phyloP scores from a whole-genome alignment of 192 early-diverging fungal genomes.

The Geranomyces michiganensis region DNA sequence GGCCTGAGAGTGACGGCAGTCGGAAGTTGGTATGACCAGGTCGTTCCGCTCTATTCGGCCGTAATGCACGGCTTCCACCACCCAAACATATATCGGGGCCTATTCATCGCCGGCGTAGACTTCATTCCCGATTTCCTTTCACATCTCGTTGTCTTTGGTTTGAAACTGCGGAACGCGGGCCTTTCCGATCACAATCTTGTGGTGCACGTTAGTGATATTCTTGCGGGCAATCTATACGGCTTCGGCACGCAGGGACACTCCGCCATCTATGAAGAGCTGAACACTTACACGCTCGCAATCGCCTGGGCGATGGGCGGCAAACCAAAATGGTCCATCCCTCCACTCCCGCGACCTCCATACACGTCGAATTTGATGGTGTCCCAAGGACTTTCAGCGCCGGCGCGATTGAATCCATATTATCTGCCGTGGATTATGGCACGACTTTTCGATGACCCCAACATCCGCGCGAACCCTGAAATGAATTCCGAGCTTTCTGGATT shows the following conservation, averaged over 20 bases:
- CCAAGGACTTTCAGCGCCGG: conserved; percentile 61
- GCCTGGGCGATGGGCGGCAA: conserved; percentile 47
- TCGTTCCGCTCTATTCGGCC: conserved; percentile 76
- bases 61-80: conserved; percentile 54
- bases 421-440: conserved; percentile 91
- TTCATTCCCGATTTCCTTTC: conserved; percentile 80
- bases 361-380: conserved; percentile 19
- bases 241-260: conserved; percentile 88
- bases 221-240: conserved; percentile 78
- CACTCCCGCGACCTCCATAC: conserved; percentile 14
- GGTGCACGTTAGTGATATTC: conserved; percentile 80
- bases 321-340: conserved; percentile 8
- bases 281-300: conserved; percentile 71
- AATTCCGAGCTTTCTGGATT: conserved; percentile 69
- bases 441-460: conserved; percentile 71
- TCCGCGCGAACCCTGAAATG: conserved; percentile 51
- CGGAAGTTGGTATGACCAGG: conserved; percentile 94
- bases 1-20: conserved; percentile 79
- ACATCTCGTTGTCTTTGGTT: conserved; percentile 81
- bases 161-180: conserved; percentile 86
- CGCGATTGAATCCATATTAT: conserved; percentile 84
- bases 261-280: conserved; percentile 86
- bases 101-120: conserved; percentile 86
- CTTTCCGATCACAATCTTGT: conserved; percentile 85
- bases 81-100: conserved; percentile 80